Evolutionary conservation across 441 rosid species (phyloP).

Genomic region (Macaranga tanarius): DNA sequence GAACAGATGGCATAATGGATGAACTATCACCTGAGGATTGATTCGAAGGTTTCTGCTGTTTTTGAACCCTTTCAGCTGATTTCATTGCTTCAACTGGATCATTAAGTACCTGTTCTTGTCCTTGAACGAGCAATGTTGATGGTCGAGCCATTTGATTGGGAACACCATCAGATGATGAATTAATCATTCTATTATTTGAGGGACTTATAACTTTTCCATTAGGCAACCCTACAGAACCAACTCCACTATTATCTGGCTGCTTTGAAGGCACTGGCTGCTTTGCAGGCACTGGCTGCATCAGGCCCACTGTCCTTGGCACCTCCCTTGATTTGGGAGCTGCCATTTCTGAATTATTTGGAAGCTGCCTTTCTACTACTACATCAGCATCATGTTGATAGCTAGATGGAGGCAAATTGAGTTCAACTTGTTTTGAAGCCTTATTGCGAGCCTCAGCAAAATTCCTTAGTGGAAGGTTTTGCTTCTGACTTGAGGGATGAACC

Average conservation of each 20-base stretch:
- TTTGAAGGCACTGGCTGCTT: conserved; percentile 41
- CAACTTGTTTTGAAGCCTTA: conserved; percentile 63
- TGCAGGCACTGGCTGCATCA: conserved; percentile 34
- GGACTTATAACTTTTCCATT: conserved; percentile 44
- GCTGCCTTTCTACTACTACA: conserved; percentile 40
- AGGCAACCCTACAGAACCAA: conserved; percentile 42
- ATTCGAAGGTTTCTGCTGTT: conserved; percentile 47
- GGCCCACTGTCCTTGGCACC: conserved; percentile 38
- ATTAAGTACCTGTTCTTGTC: conserved; percentile 44
- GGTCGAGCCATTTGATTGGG: conserved; percentile 48
- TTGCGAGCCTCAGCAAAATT: conserved; percentile 38
- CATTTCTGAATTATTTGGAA: conserved; percentile 44
- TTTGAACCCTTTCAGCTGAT: conserved; percentile 52
- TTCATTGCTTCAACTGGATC: conserved; percentile 74
- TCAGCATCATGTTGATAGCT: conserved; percentile 43
- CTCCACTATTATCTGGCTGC: conserved; percentile 37
- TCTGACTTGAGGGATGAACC: conserved; percentile 34
- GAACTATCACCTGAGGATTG: conserved; percentile 32
- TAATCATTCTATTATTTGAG: conserved; percentile 38
- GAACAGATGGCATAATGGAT: conserved; percentile 33
- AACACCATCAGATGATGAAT: conserved; percentile 43
- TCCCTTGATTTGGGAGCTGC: conserved; percentile 38
- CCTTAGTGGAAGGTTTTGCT: conserved; percentile 39
- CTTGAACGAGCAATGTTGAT: conserved; percentile 35
- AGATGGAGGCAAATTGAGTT: conserved; percentile 70